Evolutionary conservation across 371 early-diverging fungal species (phyloP).

Genomic region (Mucor piriformis): DNA sequence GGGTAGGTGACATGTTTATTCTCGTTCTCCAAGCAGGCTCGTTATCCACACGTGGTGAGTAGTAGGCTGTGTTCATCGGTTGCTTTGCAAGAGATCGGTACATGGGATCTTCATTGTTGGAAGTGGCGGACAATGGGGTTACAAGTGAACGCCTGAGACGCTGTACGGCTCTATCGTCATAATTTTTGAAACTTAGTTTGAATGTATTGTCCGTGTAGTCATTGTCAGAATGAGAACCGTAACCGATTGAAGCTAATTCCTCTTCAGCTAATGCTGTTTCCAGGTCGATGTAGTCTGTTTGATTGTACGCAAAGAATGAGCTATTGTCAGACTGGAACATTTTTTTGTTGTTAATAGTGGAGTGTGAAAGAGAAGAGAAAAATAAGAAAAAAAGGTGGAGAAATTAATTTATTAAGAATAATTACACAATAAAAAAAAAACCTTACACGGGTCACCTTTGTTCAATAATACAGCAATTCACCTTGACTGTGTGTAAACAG

Average conservation of each 20-base stretch:
- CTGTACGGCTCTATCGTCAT: conserved; percentile 14
- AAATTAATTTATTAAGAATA: background rate
- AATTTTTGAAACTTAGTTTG: conserved; percentile 10
- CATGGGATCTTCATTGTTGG: background rate
- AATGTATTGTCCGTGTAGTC: conserved; percentile 1
- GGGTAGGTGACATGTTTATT: background rate
- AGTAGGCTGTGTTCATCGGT: background rate
- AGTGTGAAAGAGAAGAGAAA: background rate
- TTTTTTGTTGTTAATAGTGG: background rate
- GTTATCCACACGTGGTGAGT: background rate
- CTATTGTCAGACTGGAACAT: background rate
- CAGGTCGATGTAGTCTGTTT: conserved; percentile 19
- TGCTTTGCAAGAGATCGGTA: background rate
- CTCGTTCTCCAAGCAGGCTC: background rate
- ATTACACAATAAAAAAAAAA: background rate
- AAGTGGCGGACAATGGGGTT: conserved; percentile 19
- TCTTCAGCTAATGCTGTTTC: conserved; percentile 15
- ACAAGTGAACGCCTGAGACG: conserved; percentile 13
- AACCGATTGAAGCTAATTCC: background rate
- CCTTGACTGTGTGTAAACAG: no score
- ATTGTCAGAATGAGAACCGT: background rate
- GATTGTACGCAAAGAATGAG: conserved; percentile 1
- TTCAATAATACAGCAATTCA: no score
- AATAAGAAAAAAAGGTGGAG: background rate
- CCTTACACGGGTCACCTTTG: background rate